Evolutionary conservation across 176 grass and related monocot genomes (phyloP), one percentile per base, ranked within the genome.

Genomic region (Eragrostis nindensis): DNA sequence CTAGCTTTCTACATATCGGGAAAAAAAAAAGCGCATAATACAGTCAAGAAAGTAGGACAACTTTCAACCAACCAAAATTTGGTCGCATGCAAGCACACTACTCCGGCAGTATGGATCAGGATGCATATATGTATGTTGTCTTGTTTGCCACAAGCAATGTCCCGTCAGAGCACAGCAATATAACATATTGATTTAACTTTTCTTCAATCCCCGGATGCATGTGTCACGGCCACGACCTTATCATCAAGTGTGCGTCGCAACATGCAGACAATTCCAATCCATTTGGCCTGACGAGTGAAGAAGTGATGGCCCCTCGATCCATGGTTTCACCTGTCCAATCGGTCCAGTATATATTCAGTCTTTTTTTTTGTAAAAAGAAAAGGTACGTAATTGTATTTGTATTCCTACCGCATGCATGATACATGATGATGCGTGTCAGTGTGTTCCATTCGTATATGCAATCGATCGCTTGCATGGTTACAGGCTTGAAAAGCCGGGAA

Each of bases 31-130:
- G 16, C 21, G 3, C 50, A 30, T 22, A 5, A 41, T 2, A 59
- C 24, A n/a, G 6, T 36, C 32, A 19, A 15, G 48, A 66, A 80
- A 60, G 48, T 1, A 39, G 18, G 64, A 41, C 45, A 44, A 25
- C 53, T 49, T 62, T 78, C 29, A 62, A 78, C 74, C 83, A 78
- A 78, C 74, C 21, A 85, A 26, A 30, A 10, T 62, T 52, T 21
- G 74, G 29, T 85, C 16, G 11, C 53, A 47, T 68, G 62, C 17
- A 47, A 59, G 62, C 17, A 21, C 17, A 26, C 39, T 27, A 1
- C 7, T 8, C 21, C 10, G 11, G 13, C 46, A 48, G 10, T 48
- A 59, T 14, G 52, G 76, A 16, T 11, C 22, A 74, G 59, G 44
- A 83, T 17, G 53, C 27, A 16, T 11, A 60, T 25, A 59, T 21